A percentile compares a stretch with the other conserved stretches of the same genome.
These are phyloP conservation scores for Leptographium wingfieldii DNA, from an alignment of 2,329 filamentous ascomycete species.

Conservation along the genomic window DNA sequence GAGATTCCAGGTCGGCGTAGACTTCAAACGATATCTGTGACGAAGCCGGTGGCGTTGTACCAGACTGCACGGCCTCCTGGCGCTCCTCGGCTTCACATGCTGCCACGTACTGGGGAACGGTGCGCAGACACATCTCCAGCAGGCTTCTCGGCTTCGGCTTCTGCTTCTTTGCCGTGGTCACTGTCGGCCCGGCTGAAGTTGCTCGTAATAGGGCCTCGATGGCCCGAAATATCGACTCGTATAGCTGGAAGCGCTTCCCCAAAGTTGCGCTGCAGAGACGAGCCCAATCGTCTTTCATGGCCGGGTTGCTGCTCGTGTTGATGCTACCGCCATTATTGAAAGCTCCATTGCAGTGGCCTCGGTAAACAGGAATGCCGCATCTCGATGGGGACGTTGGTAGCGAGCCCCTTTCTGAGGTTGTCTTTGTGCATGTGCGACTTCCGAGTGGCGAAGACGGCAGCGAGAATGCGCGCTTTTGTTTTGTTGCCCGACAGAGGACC, in stretches of 20 bases:
- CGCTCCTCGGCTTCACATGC: constrained; percentile 30
- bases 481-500: constrained; percentile 18
- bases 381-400: background rate
- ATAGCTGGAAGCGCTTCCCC: constrained; percentile 21
- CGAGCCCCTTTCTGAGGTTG: background rate
- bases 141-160: constrained; percentile 25
- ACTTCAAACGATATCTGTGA: constrained; percentile 29
- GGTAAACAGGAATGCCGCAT: background rate
- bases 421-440: background rate
- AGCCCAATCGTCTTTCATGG: constrained; percentile 14
- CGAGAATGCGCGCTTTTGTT: constrained; percentile 8
- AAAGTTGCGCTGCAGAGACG: constrained; percentile 20
- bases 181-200: background rate
- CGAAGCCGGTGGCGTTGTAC: constrained; percentile 21
- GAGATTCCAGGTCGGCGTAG: constrained; percentile 34
- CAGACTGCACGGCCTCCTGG: constrained; percentile 24
- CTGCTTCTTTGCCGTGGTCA: background rate
- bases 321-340: background rate
- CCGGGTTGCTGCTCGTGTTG: background rate
- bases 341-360: background rate
- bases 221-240: constrained; percentile 31
- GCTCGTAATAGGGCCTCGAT: constrained; percentile 24
- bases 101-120: constrained; percentile 33
- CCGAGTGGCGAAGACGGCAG: constrained; percentile 16
- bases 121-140: constrained; percentile 34